phyloP scores from a whole-genome alignment of 2,329 filamentous ascomycete genomes.

The Pseudogymnoascus sp. region DNA sequence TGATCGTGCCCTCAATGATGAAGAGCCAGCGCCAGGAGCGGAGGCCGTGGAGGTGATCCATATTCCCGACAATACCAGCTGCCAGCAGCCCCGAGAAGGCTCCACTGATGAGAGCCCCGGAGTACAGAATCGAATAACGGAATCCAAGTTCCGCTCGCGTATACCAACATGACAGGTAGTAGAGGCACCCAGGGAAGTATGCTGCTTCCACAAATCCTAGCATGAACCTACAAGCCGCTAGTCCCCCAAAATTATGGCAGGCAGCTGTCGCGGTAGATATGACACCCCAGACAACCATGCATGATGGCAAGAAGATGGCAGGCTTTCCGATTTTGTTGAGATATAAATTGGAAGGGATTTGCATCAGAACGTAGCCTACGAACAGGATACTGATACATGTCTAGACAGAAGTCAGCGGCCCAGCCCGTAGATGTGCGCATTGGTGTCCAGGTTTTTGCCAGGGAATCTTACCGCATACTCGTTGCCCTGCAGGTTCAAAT shows the following conservation, averaged over 20 bases:
- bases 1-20: slow-evolving; percentile 62
- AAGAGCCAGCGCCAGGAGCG: slow-evolving; percentile 60
- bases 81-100: slow-evolving; percentile 62
- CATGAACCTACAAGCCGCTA: slow-evolving; percentile 40
- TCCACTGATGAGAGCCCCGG: slow-evolving; percentile 60
- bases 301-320: slow-evolving; percentile 41
- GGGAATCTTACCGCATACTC: slow-evolving; percentile 32
- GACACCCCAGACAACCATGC: slow-evolving; percentile 42
- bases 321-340: slow-evolving; percentile 42
- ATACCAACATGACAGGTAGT: slow-evolving; percentile 60
- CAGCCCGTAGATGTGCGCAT: neutral
- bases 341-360: slow-evolving; percentile 40
- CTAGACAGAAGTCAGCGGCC: slow-evolving; percentile 19
- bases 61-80: slow-evolving; percentile 56
- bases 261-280: slow-evolving; percentile 42
- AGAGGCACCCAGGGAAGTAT: slow-evolving; percentile 53
- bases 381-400: slow-evolving; percentile 34
- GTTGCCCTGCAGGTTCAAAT: slow-evolving; percentile 32
- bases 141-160: slow-evolving; percentile 59
- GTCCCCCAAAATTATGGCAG: slow-evolving; percentile 37
- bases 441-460: neutral
- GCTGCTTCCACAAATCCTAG: slow-evolving; percentile 48
- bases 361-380: slow-evolving; percentile 28
- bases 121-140: slow-evolving; percentile 59
- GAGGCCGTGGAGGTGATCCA: slow-evolving; percentile 50